Evolutionary conservation across 768 basidiomycete species (phyloP).

Genomic region (Boletus patriciae): DNA sequence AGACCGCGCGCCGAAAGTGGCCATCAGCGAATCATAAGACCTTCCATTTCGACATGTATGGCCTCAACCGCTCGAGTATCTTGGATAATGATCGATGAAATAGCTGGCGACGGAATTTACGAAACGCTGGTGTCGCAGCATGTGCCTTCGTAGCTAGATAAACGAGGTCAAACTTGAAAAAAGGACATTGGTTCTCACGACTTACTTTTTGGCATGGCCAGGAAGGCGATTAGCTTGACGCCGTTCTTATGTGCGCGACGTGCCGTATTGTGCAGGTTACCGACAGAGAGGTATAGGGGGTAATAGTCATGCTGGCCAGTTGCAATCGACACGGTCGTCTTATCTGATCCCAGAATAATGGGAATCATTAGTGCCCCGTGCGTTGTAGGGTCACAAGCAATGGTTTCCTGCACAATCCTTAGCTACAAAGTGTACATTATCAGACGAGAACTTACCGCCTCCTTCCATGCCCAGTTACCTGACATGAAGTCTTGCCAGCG

Average conservation of each 20-base stretch:
- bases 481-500: neutral
- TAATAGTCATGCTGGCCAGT: conserved; percentile 6
- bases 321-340: neutral
- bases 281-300: neutral
- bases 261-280: conserved; percentile 1
- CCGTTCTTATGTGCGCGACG: neutral
- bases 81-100: neutral
- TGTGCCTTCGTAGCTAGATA: neutral
- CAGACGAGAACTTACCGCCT: neutral
- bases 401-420: neutral
- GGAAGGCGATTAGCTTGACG: neutral
- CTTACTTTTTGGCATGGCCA: conserved; percentile 8
- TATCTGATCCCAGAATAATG: neutral
- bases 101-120: neutral
- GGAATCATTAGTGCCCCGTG: neutral
- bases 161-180: too few relatives aligned
- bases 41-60: neutral
- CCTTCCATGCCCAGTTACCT: conserved; percentile 7
- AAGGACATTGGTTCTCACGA: neutral
- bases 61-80: neutral
- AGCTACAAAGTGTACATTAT: neutral
- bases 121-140: neutral
- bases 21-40: neutral
- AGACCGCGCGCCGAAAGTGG: neutral
- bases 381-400: neutral